These are phyloP conservation scores for Cryptococcus jaspeensis DNA, from an alignment of 1,284 basidiomycete genomes.

Conservation along the genomic window DNA sequence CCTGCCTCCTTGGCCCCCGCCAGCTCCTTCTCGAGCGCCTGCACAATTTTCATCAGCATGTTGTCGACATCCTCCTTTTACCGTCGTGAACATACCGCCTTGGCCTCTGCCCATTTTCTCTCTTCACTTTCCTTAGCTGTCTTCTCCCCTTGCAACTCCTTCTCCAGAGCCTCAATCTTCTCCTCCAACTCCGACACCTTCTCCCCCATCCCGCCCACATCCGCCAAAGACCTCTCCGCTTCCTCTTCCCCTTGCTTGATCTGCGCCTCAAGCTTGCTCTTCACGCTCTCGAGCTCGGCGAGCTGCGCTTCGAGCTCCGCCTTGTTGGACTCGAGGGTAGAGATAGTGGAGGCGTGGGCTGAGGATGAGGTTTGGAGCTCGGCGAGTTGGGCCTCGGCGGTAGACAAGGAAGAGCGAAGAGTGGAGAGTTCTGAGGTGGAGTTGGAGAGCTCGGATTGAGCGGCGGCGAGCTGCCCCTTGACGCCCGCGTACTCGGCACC, in stretches of 20 bases:
- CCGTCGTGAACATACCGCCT: slow-evolving; percentile 12
- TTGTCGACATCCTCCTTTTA: not conserved
- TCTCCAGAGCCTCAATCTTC: slow-evolving; percentile 23
- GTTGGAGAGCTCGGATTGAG: slow-evolving; percentile 4
- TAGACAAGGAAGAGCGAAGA: slow-evolving; percentile 2
- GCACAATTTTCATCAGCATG: not conserved
- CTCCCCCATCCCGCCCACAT: slow-evolving; percentile 7
- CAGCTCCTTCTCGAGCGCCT: slow-evolving; percentile 19
- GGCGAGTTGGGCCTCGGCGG: slow-evolving; percentile 4
- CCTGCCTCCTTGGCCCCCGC: slow-evolving; percentile 11
- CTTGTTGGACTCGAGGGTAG: slow-evolving; percentile 1
- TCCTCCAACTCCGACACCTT: slow-evolving; percentile 25
- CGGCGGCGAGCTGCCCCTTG: slow-evolving; percentile 17
- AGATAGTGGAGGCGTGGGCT: not conserved
- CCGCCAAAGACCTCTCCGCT: slow-evolving; percentile 25
- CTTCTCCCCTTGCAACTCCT: slow-evolving; percentile 12
- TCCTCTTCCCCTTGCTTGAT: slow-evolving; percentile 28
- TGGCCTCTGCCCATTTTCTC: slow-evolving; percentile 3
- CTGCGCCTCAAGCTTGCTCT: slow-evolving; percentile 21
- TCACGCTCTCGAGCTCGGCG: slow-evolving; percentile 13
- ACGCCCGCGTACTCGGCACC: slow-evolving; percentile 14
- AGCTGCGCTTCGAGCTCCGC: slow-evolving; percentile 13
- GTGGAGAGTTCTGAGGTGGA: slow-evolving; percentile 3
- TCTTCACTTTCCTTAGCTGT: slow-evolving; percentile 5
- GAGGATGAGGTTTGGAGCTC: not conserved